Base-by-base conservation (phyloP, 2,329 filamentous ascomycete species). In the Fusarium duplospermum region DNA sequence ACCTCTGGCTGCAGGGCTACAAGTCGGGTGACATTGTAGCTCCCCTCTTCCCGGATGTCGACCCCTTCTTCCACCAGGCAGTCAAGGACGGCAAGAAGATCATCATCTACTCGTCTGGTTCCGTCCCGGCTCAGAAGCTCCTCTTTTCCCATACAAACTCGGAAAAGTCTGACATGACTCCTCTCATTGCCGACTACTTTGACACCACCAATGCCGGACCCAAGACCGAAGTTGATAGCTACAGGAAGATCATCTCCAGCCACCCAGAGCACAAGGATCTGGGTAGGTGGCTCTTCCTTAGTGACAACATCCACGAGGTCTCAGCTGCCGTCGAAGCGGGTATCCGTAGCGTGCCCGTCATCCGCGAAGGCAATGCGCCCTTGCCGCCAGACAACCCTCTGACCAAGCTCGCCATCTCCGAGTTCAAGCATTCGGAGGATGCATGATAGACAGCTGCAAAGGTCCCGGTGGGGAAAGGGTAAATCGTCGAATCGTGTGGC, bases 21-120 rank as follows among this genome's bases (percentile, higher is more conserved):
- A 86, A 87, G 69, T 89, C 88, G 61, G 93, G 93, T 62, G 87
- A 90, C 71, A 88, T 96, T 72, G 88, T 89, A 71, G 93, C 93
- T 29, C 92, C 93, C 11, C 86, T 96, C 68, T 96, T 94, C 80
- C 84, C 88, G 6, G 94, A 96, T 78, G 93, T 96, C 20, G 85
- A 89, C n/a, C 87, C 89, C 10, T 88, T 88, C 72, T 85, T 95
- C 71, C 82, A 85, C 62, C 76, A 84, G 50, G 95, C 93, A 90
- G 86, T 88, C 64, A 80, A 82, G 18, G 81, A 85, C 33, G 88
- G 87, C 29, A 84, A 89, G 70, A 85, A 85, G 69, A 87, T 95
- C 73, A 89, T 93, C 77, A 95, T 96, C 79, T 96, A 95, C 84
- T 95, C 93, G 5, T 95, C 93, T 14, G 94, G 94, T 35, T 95